A percentile compares a stretch with the other conserved stretches of the same genome.
Conservation (phyloP, 352 stramenopile genomes). For the Phytophthora pini region DNA sequence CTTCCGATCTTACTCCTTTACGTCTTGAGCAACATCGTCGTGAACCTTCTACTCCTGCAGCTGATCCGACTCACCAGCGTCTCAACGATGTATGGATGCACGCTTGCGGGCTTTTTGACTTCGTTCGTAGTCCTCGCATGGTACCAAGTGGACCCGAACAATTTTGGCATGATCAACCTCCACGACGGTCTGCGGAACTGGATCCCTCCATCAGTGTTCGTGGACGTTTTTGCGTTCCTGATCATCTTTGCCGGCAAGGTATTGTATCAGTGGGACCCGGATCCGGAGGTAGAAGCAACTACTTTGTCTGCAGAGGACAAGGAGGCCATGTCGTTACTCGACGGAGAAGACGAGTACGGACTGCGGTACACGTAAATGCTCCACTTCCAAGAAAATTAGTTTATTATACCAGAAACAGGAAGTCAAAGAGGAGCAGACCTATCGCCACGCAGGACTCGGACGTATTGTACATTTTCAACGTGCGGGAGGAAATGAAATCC, state of each 20-base stretch:
- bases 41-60: conserved; percentile 78
- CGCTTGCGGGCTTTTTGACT: conserved; percentile 70
- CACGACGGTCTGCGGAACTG: conserved; percentile 68
- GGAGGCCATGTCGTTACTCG: conserved; percentile 77
- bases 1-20: conserved; percentile 76
- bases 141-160: conserved; percentile 81
- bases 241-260: conserved; percentile 73
- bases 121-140: conserved; percentile 77
- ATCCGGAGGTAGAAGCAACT: conserved; percentile 80
- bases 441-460: conserved; percentile 25
- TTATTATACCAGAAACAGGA: conserved; percentile 24
- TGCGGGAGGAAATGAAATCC: conserved; percentile 22
- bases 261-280: conserved; percentile 83
- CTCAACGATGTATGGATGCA: conserved; percentile 79
- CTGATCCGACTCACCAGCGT: conserved; percentile 82
- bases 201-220: conserved; percentile 73
- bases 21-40: conserved; percentile 78
- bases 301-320: conserved; percentile 88
- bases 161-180: conserved; percentile 66
- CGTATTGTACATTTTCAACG: conserved; percentile 32
- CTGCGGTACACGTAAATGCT: conserved; percentile 71
- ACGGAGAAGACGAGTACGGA: conserved; percentile 73
- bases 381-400: conserved; percentile 1
- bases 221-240: conserved; percentile 77
- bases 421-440: conserved; percentile 15